These are phyloP conservation scores for Heteromeles arbutifolia DNA, from an alignment of 306 rosid species.

Conservation along the genomic window DNA sequence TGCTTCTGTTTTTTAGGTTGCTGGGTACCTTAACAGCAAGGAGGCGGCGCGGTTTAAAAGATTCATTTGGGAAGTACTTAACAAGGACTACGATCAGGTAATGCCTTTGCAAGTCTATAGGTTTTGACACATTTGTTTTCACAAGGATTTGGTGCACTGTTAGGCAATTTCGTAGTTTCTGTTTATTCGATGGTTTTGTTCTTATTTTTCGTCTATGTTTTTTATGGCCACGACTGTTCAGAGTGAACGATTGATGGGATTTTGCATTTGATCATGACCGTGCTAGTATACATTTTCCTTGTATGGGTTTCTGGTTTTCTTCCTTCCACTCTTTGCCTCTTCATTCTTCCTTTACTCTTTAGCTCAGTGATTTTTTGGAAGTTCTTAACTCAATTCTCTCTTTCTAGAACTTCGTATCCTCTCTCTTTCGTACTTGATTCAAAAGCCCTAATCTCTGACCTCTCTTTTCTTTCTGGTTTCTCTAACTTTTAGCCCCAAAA, in stretches of 20 bases:
- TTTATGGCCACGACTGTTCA: background rate
- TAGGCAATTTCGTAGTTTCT: background rate
- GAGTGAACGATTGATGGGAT: background rate
- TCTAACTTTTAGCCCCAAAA: background rate
- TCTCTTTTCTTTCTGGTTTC: background rate
- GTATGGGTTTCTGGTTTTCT: background rate
- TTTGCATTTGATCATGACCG: background rate
- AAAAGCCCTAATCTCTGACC: no score
- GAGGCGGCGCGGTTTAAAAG: no score
- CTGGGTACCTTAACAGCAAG: background rate
- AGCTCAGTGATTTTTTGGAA: background rate
- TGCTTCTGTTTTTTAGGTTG: background rate
- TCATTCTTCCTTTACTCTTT: background rate
- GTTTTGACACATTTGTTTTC: background rate
- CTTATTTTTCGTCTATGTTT: background rate
- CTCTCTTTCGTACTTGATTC: no score
- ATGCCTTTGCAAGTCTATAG: background rate
- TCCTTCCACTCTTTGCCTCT: background rate
- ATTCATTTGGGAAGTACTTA: no score
- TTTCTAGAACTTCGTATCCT: no score
- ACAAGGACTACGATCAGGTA: background rate
- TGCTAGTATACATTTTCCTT: background rate
- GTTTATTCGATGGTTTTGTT: background rate
- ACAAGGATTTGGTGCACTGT: background rate
- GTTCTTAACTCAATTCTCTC: background rate